Conservation (phyloP, 352 stramenopile species). For the Phytophthora pluvialis region DNA sequence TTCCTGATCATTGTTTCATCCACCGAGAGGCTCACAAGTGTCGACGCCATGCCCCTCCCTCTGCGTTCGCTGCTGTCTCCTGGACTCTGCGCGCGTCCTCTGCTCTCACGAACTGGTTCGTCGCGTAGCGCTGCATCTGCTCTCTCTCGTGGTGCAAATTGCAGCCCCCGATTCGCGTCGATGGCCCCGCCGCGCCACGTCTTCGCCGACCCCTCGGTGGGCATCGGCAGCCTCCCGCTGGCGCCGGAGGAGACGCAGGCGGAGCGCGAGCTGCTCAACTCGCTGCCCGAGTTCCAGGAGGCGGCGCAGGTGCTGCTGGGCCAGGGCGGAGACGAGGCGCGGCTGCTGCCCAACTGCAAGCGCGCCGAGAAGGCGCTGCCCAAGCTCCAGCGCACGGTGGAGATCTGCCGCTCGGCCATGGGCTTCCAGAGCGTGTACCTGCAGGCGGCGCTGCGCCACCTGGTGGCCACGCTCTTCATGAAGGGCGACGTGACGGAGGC, state of each 20-base stretch:
- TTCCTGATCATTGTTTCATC: conserved; percentile 13
- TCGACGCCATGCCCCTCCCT: conserved; percentile 21
- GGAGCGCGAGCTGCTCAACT: conserved; percentile 64
- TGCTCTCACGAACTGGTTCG: neutral
- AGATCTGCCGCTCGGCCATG: conserved; percentile 83
- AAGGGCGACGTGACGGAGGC: conserved; percentile 60
- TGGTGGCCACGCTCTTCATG: conserved; percentile 69
- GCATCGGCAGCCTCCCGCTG: conserved; percentile 71
- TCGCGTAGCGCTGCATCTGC: conserved; percentile 14
- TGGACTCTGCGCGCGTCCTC: conserved; percentile 11
- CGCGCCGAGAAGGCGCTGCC: conserved; percentile 57
- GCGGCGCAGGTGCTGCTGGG: conserved; percentile 60
- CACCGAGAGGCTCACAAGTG: conserved; percentile 13
- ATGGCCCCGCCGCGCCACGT: conserved; percentile 51
- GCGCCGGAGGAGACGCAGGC: conserved; percentile 68
- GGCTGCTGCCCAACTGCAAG: conserved; percentile 53
- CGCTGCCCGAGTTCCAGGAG: conserved; percentile 78
- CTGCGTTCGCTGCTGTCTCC: conserved; percentile 23
- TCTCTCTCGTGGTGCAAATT: conserved; percentile 23
- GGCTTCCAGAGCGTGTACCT: conserved; percentile 74
- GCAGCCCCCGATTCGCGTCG: conserved; percentile 24
- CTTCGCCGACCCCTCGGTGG: conserved; percentile 58
- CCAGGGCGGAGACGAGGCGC: conserved; percentile 40
- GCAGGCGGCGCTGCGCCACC: conserved; percentile 63
- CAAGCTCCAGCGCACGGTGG: conserved; percentile 65